phyloP scores from a whole-genome alignment of 805 yeast genomes.

The Wickerhamiella sorbophila region DNA sequence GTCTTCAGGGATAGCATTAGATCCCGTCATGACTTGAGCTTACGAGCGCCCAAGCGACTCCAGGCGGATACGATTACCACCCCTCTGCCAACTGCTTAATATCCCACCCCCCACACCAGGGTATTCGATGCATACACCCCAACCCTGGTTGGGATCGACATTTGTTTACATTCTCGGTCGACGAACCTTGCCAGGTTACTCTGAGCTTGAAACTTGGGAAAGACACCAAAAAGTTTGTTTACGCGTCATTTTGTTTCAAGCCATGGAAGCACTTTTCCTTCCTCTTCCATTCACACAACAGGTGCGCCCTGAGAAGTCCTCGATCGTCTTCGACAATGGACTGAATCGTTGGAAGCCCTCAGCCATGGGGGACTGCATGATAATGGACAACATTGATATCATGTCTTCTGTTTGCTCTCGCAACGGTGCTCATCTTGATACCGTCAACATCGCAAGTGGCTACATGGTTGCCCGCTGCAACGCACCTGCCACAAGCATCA shows the following conservation, averaged over 20 bases:
- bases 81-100: too few species aligned
- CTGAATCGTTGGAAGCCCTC: background rate
- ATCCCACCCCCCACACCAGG: too few species aligned
- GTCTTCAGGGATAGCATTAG: conserved; percentile 16
- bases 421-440: background rate
- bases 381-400: background rate
- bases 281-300: background rate
- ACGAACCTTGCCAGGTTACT: too few species aligned
- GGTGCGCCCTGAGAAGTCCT: background rate
- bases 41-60: too few species aligned
- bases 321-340: background rate
- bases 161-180: too few species aligned
- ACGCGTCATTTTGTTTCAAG: too few species aligned
- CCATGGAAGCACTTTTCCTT: conserved; percentile 2
- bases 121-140: too few species aligned
- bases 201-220: too few species aligned
- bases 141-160: too few species aligned
- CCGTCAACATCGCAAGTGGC: background rate
- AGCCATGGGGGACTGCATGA: background rate
- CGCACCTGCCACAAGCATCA: background rate
- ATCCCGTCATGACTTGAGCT: background rate
- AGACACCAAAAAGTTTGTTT: too few species aligned
- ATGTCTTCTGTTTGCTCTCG: background rate
- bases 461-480: background rate
- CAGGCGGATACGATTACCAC: too few species aligned